Evolutionary conservation across 805 yeast species (phyloP), one percentile per base, ranked within the genome.

Genomic region (Yarrowia sp.): DNA sequence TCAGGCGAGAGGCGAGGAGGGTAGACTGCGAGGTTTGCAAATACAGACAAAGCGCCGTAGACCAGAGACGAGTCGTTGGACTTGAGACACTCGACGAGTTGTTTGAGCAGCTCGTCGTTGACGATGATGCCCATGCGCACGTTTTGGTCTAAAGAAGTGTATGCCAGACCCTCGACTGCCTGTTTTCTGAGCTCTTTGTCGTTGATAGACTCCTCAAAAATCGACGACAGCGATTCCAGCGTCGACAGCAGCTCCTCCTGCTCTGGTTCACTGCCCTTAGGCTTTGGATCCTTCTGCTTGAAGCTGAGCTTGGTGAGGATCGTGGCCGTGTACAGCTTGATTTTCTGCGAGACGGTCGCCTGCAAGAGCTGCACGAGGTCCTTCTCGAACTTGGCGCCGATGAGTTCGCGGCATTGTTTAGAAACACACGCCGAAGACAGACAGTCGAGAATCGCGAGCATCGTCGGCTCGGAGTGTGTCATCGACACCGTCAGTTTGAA

Each of bases 101-200:
- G 55, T n/a, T 63, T 66, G 9, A 74, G 49, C n/a, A 65, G 58
- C 14, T 55, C 47, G 12, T 58, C 42, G 39, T 65, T 65, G 1
- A 19, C 38, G n/a, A 64, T 65, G 19, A 69, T 36, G 9, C 73
- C 66, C 27, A 62, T 36, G 49, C 72, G 71, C 35, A 74, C 77
- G 6, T 68, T 44, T 7, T 69, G 62, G 21, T 72, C 65, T 25
- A 69, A 22, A 9, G 76, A 68, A 4, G 78, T 69, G 61, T 73
- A 70, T 3, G 77, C 75, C 18, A 76, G 69, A 0, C 77, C 77
- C 63, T 76, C 79, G 14, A 73, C 51, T 1, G 74, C 70, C n/a
- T 62, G 16, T 67, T 64, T 53, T 61, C 63, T 24, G 16, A 61
- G 35, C 32, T 61, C 25, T 42, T 62, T 10, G 14, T 32, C 60